A percentile compares a stretch with the other conserved stretches of the same genome.
phyloP scores from a whole-genome alignment of 2,329 filamentous ascomycete genomes.

The Monosporascus sp. region DNA sequence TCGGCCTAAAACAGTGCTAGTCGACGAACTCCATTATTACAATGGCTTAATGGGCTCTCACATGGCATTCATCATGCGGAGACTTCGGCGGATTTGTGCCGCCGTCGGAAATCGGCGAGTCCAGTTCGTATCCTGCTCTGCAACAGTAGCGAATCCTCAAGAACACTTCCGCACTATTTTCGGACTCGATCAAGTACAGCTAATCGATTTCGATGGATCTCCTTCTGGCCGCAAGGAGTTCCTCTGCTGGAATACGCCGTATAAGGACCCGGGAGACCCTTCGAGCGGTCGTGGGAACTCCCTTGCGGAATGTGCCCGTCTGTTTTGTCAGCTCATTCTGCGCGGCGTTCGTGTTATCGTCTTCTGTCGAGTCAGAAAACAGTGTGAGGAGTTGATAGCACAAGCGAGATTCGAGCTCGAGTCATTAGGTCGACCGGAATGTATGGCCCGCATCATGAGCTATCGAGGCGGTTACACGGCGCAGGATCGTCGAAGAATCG shows the following conservation, averaged over 20 bases:
- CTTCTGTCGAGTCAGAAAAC: slow-evolving; percentile 81
- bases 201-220: slow-evolving; percentile 89
- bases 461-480: slow-evolving; percentile 94
- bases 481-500: slow-evolving; percentile 81
- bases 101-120: slow-evolving; percentile 80
- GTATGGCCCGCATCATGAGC: slow-evolving; percentile 79
- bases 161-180: slow-evolving; percentile 95
- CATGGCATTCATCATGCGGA: slow-evolving; percentile 89
- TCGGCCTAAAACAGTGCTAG: slow-evolving; percentile 24
- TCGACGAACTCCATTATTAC: slow-evolving; percentile 91
- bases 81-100: slow-evolving; percentile 80
- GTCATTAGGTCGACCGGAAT: slow-evolving; percentile 66
- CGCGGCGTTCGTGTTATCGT: slow-evolving; percentile 88
- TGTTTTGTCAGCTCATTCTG: slow-evolving; percentile 86
- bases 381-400: slow-evolving; percentile 78
- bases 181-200: slow-evolving; percentile 70
- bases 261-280: slow-evolving; percentile 81
- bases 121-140: slow-evolving; percentile 92
- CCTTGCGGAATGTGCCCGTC: slow-evolving; percentile 76
- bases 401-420: slow-evolving; percentile 75
- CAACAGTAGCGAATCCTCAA: slow-evolving; percentile 87
- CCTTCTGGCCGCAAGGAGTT: slow-evolving; percentile 93
- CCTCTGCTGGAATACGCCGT: slow-evolving; percentile 95
- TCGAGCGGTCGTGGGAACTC: slow-evolving; percentile 80
- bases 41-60: slow-evolving; percentile 93